A percentile compares a stretch with the other conserved stretches of the same genome.
These are phyloP conservation scores for Aspergillus viridinutans DNA, from an alignment of 2,329 filamentous ascomycete genomes.

Conservation along the genomic window DNA sequence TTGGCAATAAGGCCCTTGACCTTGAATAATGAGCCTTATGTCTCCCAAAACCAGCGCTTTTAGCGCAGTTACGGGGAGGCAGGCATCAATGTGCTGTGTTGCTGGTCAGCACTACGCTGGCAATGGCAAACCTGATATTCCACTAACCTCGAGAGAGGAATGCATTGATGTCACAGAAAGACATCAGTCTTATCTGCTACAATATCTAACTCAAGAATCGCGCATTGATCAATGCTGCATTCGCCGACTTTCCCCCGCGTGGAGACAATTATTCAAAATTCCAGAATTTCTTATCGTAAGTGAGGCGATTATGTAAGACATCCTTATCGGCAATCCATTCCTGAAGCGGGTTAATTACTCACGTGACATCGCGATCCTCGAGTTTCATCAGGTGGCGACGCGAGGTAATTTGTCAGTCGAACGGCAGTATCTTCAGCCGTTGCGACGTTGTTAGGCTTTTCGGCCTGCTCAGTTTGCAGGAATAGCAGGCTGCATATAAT, in stretches of 20 bases:
- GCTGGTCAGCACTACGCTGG: slow-evolving; percentile 19
- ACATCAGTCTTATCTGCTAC: slow-evolving; percentile 12
- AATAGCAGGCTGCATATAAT: background rate
- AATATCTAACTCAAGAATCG: slow-evolving; percentile 2
- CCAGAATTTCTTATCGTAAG: slow-evolving; percentile 13
- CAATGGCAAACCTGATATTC: background rate
- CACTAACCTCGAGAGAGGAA: slow-evolving; percentile 30
- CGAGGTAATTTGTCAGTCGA: background rate
- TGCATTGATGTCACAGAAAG: slow-evolving; percentile 20
- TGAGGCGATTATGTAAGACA: slow-evolving; percentile 19
- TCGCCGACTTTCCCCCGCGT: slow-evolving; percentile 10
- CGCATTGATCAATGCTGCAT: slow-evolving; percentile 3
- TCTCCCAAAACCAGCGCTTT: slow-evolving; percentile 26
- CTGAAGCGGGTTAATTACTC: slow-evolving; percentile 13
- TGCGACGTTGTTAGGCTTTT: background rate
- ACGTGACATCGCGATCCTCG: slow-evolving; percentile 17
- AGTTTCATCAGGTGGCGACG: slow-evolving; percentile 12
- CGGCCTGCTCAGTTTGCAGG: background rate
- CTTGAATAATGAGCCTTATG: slow-evolving; percentile 32
- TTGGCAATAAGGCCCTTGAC: slow-evolving; percentile 35
- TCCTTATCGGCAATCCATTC: slow-evolving; percentile 8
- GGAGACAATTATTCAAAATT: slow-evolving; percentile 11
- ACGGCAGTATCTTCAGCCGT: background rate
- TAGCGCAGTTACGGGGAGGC: slow-evolving; percentile 42
- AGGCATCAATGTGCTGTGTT: slow-evolving; percentile 37